Percentiles rank a stretch among this genome's conserved stretches.
Conservation (phyloP, 257 asterid species). For the Nicotiana undulata region DNA sequence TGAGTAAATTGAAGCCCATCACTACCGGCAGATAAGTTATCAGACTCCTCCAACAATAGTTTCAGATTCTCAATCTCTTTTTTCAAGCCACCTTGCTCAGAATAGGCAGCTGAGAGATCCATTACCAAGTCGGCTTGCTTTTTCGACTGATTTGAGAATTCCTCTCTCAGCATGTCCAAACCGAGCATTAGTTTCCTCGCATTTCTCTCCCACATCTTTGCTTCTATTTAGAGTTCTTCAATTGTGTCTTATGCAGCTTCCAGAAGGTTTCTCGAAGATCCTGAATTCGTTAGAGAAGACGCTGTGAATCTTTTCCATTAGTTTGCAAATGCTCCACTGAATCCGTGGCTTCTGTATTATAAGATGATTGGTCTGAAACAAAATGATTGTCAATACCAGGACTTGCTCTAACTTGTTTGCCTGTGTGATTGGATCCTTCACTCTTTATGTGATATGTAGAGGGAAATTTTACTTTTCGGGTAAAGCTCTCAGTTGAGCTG, state of each 20-base stretch:
- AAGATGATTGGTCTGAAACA: constrained; percentile 34
- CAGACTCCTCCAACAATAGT: constrained; percentile 28
- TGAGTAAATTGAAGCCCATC: constrained; percentile 21
- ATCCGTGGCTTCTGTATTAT: constrained; percentile 24
- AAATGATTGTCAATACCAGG: constrained; percentile 24
- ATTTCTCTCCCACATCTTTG: constrained; percentile 96
- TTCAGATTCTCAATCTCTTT: constrained; percentile 49
- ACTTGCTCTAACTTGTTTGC: constrained; percentile 25
- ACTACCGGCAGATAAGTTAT: constrained; percentile 25
- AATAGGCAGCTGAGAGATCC: constrained; percentile 62
- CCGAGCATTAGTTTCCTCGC: constrained; percentile 75
- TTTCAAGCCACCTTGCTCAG: constrained; percentile 47
- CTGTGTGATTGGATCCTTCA: constrained; percentile 22
- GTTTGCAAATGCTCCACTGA: constrained; percentile 27
- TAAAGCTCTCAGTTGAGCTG: constrained; percentile 26
- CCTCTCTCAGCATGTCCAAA: constrained; percentile 58
- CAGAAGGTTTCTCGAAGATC: constrained; percentile 43
- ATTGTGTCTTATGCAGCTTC: constrained; percentile 69
- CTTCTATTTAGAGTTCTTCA: constrained; percentile 75
- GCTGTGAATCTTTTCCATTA: constrained; percentile 24
- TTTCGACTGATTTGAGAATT: constrained; percentile 44
- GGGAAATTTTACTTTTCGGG: constrained; percentile 12
- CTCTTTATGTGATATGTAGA: constrained; percentile 20
- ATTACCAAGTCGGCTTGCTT: constrained; percentile 54
- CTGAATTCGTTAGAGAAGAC: constrained; percentile 22